Evolutionary conservation across 805 yeast genomes (phyloP), one percentile per base, ranked within the genome.

Genomic region (Kregervanrija delftensis): DNA sequence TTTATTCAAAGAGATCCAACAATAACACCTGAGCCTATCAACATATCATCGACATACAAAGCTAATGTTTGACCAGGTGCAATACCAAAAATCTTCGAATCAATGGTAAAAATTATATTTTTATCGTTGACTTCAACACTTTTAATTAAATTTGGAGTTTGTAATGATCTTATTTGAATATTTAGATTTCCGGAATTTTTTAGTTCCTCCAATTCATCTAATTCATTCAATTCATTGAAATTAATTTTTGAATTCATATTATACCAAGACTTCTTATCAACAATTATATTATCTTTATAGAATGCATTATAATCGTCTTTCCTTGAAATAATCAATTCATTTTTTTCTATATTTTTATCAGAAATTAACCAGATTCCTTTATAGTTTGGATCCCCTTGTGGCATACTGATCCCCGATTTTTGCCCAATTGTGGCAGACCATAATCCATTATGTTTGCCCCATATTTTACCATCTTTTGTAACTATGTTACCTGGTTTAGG

Each of bases 361-460:
- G 85, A 76, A 1, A 90, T 87, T 60, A 80, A 87, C 99, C 99
- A 93, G 1, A 77, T 69, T 0, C 98, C 98, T 37, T 74, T 69
- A 52, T 75, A 81, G 5, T 62, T 59, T 0, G 90, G 90, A 52
- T 84, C 81, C 0, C 90, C 91, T 60, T 93, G 98, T 0, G 97
- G 97, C 86, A 91, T 76, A 0, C 87, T 73, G 2, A 89, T 64
- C 3, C 90, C 80, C 13, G 83, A 74, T 49, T 81, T 77, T 64
- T 93, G 98, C 0, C 99, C 99, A 16, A 91, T 79, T 0, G 99
- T 93, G n/a, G 87, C 91, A 39, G 85, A 79, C 98, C 98, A 93
- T 9, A 93, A 60, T 0, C 99, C 99, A 28, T 74, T 66, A 61
- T 93, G 99, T 40, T 62, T 55, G 0, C 96, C 98, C 78, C 93